Conservation (phyloP, 2,329 filamentous ascomycete species). For the Ceratocystis variospora region DNA sequence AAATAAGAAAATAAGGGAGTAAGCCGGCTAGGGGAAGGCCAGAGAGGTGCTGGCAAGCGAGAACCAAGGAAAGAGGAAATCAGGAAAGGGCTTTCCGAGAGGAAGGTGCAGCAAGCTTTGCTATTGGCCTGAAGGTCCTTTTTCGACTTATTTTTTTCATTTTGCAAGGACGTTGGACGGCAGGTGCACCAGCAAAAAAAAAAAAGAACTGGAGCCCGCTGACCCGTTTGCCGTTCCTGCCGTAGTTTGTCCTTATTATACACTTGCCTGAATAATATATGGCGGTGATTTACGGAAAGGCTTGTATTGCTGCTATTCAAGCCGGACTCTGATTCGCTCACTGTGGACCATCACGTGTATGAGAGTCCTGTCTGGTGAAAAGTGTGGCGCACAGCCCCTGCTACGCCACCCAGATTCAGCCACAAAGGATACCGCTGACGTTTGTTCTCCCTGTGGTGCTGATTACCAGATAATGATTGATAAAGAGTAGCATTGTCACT, state of each 20-base stretch:
- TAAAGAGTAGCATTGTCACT: too few relatives aligned
- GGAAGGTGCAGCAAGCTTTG: background rate
- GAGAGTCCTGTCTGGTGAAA: background rate
- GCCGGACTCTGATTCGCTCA: too few relatives aligned
- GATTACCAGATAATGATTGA: too few relatives aligned
- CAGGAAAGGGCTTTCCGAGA: background rate
- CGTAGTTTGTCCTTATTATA: background rate
- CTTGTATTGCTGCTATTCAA: background rate
- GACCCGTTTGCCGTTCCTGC: conserved; percentile 9
- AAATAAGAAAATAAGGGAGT: background rate
- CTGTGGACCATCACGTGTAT: background rate
- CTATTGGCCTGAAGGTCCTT: background rate
- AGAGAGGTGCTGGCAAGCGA: background rate
- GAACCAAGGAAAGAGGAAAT: background rate
- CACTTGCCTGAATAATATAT: too few relatives aligned
- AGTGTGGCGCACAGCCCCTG: too few relatives aligned
- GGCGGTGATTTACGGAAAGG: conserved; percentile 5
- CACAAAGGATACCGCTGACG: too few relatives aligned
- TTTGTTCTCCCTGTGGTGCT: background rate
- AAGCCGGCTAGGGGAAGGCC: background rate
- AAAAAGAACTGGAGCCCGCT: conserved; percentile 1
- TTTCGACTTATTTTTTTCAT: background rate
- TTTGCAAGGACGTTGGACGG: background rate
- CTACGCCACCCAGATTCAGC: too few relatives aligned
- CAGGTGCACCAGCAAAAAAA: conserved; percentile 2